Evolutionary conservation across 805 yeast species (phyloP).

Genomic region (Nakazawaea anatomiae): DNA sequence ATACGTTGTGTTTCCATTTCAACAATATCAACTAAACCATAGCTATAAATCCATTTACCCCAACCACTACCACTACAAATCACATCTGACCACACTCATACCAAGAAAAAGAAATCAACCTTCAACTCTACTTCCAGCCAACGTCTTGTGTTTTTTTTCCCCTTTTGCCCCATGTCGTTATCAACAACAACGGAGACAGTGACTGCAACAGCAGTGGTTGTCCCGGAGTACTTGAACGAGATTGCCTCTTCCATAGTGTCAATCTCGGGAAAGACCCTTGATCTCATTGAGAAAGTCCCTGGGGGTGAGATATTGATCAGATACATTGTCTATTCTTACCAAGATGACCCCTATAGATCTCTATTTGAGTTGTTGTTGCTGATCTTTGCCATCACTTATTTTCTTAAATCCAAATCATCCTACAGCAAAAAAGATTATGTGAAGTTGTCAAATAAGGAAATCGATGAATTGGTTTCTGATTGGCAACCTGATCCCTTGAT

Average conservation of each 20-base stretch:
- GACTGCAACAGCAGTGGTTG: conserved; percentile 11
- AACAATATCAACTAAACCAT: too few species aligned
- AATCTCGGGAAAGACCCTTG: background rate
- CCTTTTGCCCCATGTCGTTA: background rate
- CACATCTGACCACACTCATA: too few species aligned
- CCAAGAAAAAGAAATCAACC: too few species aligned
- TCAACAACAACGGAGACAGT: conserved; percentile 9
- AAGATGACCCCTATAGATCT: conserved; percentile 90
- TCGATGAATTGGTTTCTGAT: conserved; percentile 78
- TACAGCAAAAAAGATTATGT: conserved; percentile 69
- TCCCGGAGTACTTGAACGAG: conserved; percentile 12
- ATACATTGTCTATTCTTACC: conserved; percentile 81
- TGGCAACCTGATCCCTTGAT: conserved; percentile 92
- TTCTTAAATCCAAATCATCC: conserved; percentile 70
- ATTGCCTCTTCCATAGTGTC: conserved; percentile 5
- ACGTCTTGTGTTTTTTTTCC: too few species aligned
- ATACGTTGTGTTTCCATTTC: too few species aligned
- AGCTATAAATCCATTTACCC: too few species aligned
- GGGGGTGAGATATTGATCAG: conserved; percentile 56
- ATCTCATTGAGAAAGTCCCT: conserved; percentile 26
- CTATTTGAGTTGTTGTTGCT: conserved; percentile 71
- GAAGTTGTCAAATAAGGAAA: conserved; percentile 52
- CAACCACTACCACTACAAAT: too few species aligned
- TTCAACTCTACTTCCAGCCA: too few species aligned
- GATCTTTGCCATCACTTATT: conserved; percentile 79